Percentiles rank a stretch among this genome's conserved stretches.
Conservation (phyloP, 1,139 yeast genomes). For the Martiniozyma asiatica region DNA sequence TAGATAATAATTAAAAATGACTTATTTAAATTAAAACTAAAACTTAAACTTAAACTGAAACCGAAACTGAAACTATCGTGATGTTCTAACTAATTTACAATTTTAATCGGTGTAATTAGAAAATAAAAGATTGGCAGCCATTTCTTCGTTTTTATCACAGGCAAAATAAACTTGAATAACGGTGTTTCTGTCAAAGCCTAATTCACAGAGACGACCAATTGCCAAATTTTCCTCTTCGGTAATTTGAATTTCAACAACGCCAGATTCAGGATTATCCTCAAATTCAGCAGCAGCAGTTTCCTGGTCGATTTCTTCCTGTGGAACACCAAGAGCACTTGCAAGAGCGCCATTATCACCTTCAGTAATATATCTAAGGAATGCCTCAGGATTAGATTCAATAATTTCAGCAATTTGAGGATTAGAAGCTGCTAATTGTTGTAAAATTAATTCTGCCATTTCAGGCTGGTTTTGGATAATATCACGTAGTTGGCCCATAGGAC, state of each 20-base stretch:
- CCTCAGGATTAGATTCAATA: slow-evolving; percentile 80
- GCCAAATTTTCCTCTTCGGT: slow-evolving; percentile 84
- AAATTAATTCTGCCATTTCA: slow-evolving; percentile 71
- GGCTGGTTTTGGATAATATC: slow-evolving; percentile 79
- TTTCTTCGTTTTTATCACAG: slow-evolving; percentile 94
- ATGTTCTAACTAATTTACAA: no score
- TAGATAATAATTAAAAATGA: no score
- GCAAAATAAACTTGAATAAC: slow-evolving; percentile 95
- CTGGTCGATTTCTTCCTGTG: slow-evolving; percentile 25
- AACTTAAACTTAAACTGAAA: no score
- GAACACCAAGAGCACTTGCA: slow-evolving; percentile 21
- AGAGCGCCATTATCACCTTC: slow-evolving; percentile 35
- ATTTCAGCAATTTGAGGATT: slow-evolving; percentile 81
- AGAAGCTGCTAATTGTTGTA: slow-evolving; percentile 72
- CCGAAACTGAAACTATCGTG: no score
- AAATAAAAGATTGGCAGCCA: slow-evolving; percentile 85
- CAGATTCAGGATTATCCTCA: slow-evolving; percentile 29
- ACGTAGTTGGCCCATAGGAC: slow-evolving; percentile 47
- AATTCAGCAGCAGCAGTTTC: slow-evolving; percentile 26
- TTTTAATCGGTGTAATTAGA: slow-evolving; percentile 26
- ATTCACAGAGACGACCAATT: slow-evolving; percentile 73
- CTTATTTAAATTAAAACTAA: no score
- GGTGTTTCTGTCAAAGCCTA: slow-evolving; percentile 80
- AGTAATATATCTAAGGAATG: slow-evolving; percentile 60
- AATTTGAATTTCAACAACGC: slow-evolving; percentile 41